Conservation (phyloP, 306 rosid species). For the Malus asiatica region DNA sequence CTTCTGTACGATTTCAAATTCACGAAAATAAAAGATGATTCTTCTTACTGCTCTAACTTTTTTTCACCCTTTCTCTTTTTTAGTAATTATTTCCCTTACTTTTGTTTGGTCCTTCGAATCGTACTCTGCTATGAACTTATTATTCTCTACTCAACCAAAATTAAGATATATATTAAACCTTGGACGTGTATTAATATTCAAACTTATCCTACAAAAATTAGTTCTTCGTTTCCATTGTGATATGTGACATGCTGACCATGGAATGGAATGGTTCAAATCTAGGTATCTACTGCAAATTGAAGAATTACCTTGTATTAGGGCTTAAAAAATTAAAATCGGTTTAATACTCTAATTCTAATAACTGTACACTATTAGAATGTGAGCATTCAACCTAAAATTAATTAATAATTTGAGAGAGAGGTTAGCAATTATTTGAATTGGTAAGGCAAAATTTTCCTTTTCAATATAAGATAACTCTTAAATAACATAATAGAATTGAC, state of each 20-base stretch:
- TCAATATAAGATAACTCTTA: background rate
- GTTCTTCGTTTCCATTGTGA: background rate
- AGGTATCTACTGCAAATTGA: background rate
- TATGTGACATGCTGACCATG: background rate
- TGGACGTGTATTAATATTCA: background rate
- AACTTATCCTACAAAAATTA: background rate
- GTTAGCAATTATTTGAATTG: background rate
- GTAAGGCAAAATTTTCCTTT: background rate
- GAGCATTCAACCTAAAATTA: no score
- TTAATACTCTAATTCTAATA: no score
- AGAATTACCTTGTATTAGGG: background rate
- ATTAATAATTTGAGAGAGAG: no score
- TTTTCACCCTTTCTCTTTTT: conserved; percentile 25
- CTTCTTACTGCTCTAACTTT: conserved; percentile 38
- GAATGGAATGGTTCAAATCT: background rate
- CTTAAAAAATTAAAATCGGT: no score
- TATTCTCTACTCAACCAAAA: background rate
- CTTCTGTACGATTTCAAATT: conserved; percentile 60
- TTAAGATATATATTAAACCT: background rate
- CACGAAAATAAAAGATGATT: conserved; percentile 65
- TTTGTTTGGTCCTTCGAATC: conserved; percentile 11
- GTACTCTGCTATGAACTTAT: background rate
- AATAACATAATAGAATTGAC: background rate
- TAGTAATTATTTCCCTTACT: conserved; percentile 25
- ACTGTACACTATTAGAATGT: background rate